Base-by-base conservation (phyloP, 2,329 filamentous ascomycete genomes). In the Massarina eburnea region DNA sequence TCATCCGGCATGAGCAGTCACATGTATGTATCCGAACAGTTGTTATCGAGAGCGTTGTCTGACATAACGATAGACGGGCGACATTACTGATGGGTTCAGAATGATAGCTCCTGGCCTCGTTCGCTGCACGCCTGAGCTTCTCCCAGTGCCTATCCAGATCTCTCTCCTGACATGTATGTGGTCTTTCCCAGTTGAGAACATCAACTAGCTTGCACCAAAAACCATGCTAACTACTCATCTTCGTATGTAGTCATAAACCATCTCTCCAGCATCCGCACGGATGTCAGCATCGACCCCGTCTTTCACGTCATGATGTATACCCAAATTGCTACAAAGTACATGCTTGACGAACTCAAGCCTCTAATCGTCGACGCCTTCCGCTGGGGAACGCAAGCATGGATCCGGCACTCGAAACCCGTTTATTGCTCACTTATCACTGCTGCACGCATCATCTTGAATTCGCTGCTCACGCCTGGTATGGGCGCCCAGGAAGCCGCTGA, bases 241-340 rank as follows among this genome's bases (percentile, higher is more conserved):
- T 24, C 44, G 2, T 37, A 30, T 17, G 19, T 10, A 12, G 45
- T 15, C 33, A 26, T 49, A 12, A n/a, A 21, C 17, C 27, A 48
- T 10, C 5, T 45, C 15, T 4, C 17, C 14, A 34, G 9, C 4
- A 37, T 42, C 15, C 17, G 35, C 12, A 14, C 17, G 10, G 22
- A 12, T 24, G 19, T 38, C 32, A 34, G 32, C 38, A 39, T 26
- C 33, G 22, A 49, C 21, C n/a, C 41, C 3, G 37, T 49, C 22
- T 49, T 49, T 34, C 46, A 45, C 22, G 32, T 38, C 3, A 17
- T 24, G n/a, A 49, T 42, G 32, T 42, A 18, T 18, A 20, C 38
- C 26, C 14, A 17, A n/a, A 17, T 37, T 3, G 39, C 41, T 9
- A 9, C 15, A 10, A 39, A 45, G 38, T 49, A 45, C 33, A 34